These are phyloP conservation scores for Candida tammaniensis DNA, from an alignment of 805 yeast species.

Conservation along the genomic window DNA sequence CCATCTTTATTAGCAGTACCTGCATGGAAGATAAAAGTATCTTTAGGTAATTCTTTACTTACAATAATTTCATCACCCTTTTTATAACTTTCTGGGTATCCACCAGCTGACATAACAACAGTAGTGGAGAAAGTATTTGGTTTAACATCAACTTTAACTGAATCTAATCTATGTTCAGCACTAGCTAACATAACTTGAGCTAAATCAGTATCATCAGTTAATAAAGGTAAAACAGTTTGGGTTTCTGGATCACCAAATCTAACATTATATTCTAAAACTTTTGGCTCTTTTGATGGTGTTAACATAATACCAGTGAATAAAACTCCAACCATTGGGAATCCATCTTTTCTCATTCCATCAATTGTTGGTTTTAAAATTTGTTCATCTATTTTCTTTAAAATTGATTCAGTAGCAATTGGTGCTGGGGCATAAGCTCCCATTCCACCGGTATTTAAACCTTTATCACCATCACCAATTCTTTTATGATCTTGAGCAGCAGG, in stretches of 20 bases:
- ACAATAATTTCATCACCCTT: conserved; percentile 85
- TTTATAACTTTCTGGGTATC: conserved; percentile 84
- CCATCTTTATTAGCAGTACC: conserved; percentile 70
- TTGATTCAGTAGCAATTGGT: conserved; percentile 81
- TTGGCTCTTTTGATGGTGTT: conserved; percentile 77
- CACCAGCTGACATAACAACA: conserved; percentile 95
- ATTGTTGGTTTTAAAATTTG: conserved; percentile 86
- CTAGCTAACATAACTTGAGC: conserved; percentile 91
- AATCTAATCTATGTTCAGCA: conserved; percentile 90
- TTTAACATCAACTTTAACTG: conserved; percentile 59
- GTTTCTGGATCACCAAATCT: conserved; percentile 99
- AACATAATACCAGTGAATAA: conserved; percentile 94
- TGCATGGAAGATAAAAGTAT: conserved; percentile 88
- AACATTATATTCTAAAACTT: conserved; percentile 94
- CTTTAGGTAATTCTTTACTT: conserved; percentile 41
- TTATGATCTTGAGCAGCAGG: conserved; percentile 99
- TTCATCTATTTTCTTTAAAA: conserved; percentile 67
- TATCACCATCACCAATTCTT: conserved; percentile 89
- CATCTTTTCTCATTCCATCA: conserved; percentile 94
- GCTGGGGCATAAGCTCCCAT: conserved; percentile 99
- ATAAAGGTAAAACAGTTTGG: conserved; percentile 88
- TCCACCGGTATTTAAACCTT: conserved; percentile 97
- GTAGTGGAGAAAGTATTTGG: conserved; percentile 73
- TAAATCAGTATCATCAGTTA: conserved; percentile 81
- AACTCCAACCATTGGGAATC: conserved; percentile 93